phyloP scores from a whole-genome alignment of 768 basidiomycete species.

The Rhodotorula sphaerocarpa region DNA sequence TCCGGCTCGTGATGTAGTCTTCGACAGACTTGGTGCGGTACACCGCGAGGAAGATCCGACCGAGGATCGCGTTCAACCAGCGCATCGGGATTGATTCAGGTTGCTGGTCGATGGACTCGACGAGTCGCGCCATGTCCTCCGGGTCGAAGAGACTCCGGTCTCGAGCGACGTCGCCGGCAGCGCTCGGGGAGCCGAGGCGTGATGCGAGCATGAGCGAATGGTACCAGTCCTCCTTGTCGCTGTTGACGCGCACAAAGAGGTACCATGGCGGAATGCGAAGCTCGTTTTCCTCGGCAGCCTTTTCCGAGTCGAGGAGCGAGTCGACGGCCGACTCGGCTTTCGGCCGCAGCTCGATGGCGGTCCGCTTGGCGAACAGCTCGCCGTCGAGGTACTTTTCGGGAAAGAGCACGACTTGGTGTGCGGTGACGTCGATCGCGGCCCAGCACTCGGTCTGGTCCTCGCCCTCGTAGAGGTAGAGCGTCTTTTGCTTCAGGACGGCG shows the following conservation, averaged over 20 bases:
- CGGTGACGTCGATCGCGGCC: slow-evolving; percentile 75
- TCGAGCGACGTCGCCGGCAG: slow-evolving; percentile 58
- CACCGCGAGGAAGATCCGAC: slow-evolving; percentile 82
- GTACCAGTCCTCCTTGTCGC: slow-evolving; percentile 96
- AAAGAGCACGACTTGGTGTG: slow-evolving; percentile 65
- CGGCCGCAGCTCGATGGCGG: slow-evolving; percentile 55
- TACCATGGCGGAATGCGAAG: slow-evolving; percentile 66
- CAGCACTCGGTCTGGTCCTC: slow-evolving; percentile 83
- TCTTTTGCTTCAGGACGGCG: slow-evolving; percentile 79
- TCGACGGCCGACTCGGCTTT: neutral
- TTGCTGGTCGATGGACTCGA: slow-evolving; percentile 78
- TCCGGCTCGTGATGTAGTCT: slow-evolving; percentile 68
- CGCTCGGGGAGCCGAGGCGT: slow-evolving; percentile 59
- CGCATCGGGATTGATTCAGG: slow-evolving; percentile 95
- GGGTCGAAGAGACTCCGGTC: slow-evolving; percentile 57
- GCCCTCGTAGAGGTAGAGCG: slow-evolving; percentile 88
- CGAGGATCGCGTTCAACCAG: slow-evolving; percentile 91
- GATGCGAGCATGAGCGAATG: slow-evolving; percentile 65
- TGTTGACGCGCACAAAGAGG: slow-evolving; percentile 77
- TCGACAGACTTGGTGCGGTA: slow-evolving; percentile 61
- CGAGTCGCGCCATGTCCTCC: slow-evolving; percentile 71
- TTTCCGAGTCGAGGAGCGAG: slow-evolving; percentile 8
- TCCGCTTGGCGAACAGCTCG: slow-evolving; percentile 82
- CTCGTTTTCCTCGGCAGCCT: slow-evolving; percentile 41
- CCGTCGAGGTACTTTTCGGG: slow-evolving; percentile 62